These are phyloP conservation scores for Microsporum audouinii DNA, from an alignment of 2,329 filamentous ascomycete species.

Conservation along the genomic window DNA sequence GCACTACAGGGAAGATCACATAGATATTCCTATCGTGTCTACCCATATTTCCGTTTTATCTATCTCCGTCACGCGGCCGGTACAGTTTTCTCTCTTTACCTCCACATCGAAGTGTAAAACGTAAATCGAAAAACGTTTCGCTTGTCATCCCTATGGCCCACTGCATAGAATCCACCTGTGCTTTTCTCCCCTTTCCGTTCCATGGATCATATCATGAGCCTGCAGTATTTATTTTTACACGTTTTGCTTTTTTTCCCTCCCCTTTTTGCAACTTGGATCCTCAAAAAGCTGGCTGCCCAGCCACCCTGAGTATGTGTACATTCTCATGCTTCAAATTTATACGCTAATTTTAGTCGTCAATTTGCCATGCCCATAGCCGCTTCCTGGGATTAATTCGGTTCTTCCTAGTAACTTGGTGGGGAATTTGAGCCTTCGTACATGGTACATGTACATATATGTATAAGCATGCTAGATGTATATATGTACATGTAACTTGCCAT, in stretches of 20 bases:
- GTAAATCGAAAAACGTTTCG: constrained; percentile 2
- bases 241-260: neutral
- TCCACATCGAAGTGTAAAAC: neutral
- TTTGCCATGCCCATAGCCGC: constrained; percentile 3
- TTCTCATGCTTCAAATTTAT: neutral
- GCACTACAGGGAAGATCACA: neutral
- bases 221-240: neutral
- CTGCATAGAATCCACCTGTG: neutral
- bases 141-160: constrained; percentile 3
- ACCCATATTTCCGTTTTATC: neutral
- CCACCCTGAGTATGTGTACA: neutral
- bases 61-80: constrained; percentile 1
- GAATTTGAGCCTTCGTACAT: neutral
- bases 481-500: neutral
- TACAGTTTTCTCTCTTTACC: neutral
- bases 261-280: neutral
- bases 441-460: neutral
- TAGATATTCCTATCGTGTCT: neutral
- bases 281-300: neutral
- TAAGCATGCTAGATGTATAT: neutral
- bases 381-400: constrained; percentile 1
- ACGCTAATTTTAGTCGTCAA: constrained; percentile 1
- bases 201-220: constrained; percentile 1
- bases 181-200: neutral
- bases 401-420: neutral